Evolutionary conservation across 179 eudicot genomes (phyloP), one percentile per base, ranked within the genome.

Genomic region (Beta macrorhiza): DNA sequence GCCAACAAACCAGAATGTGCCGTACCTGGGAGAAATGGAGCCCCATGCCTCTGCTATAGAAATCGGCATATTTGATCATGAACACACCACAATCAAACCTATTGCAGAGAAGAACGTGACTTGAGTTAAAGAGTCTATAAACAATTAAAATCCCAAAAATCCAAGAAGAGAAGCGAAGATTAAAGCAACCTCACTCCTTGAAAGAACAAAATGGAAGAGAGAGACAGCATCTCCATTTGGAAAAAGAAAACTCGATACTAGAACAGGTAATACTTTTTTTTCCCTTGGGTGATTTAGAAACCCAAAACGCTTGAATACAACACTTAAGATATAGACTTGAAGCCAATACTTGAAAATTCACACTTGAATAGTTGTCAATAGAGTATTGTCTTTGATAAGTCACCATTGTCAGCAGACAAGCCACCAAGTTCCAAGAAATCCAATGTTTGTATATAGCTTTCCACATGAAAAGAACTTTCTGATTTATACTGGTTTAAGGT

Each of bases 51-150:
- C 98, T 90, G 88, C 98, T 96, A 83, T 90, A 96, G 84, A 96
- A 96, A 83, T 96, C 98, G 15, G 91, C 87, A 84, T 94, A 96
- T 78, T 96, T 96, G 84, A 96, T 84, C 98, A 96, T 96, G 85
- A 96, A 96, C 87, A 96, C 81, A 49, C 99, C 99, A 84, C 99
- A 96, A 81, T 95, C 98, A 73, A 19, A 95, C 89, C 97, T 95
- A 90, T 76, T 68, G 6, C 57, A 84, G 68, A 80, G 25, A 32
- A 76, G 20, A 78, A 32, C 17, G 37, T 81, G 49, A 51, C 0
- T 55, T 78, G 78, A 74, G 62, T 44, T 67, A 78, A 37, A 59
- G 16, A 25, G 67, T 67, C 58, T 67, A 76, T 19, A 20, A 72
- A 45, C 19, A 75, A 51, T n/a, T 19, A 58, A 12, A 80, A 20